Evolutionary conservation across 2,329 filamentous ascomycete genomes (phyloP), one percentile per base, ranked within the genome.

Genomic region (Colletotrichum spinosum): DNA sequence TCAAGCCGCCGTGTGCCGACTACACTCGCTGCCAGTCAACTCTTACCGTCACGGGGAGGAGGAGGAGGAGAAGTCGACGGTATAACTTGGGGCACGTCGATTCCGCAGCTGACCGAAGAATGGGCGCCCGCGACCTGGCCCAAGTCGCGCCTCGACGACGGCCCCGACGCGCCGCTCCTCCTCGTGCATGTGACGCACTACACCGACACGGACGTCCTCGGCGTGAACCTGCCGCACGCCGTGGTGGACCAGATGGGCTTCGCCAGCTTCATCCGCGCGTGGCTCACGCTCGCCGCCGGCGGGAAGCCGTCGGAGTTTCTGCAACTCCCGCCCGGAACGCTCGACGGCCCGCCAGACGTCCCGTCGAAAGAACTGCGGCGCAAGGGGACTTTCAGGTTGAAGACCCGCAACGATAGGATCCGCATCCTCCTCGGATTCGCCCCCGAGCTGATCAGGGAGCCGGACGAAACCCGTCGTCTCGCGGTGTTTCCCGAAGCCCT

Each of bases 141-240:
- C 7, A 17, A 51, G 15, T 42, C 63, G 25, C 57, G 60, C 25
- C 25, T 25, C 25, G 59, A 17, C 11, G 69, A 72, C 8, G 54
- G 48, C 8, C 63, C 69, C 17, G 62, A 69, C 38, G 67, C 60
- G 5, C 69, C 71, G 2, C 51, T 68, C n/a, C 55, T 72, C 10
- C 59, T 70, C 8, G 69, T 71, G 2, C 71, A 72, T 46, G 42
- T 72, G 12, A 69, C 67, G 7, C 51, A 48, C 35, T 72, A 68
- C 52, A 50, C 34, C 6, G 42, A 72, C 41, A 69, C 67, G 9
- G 69, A 68, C 0, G 55, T 72, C 6, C 12, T 72, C 4, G 34
- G 45, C 2, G 38, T 65, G n/a, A 72, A 65, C 55, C 25, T 71
- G 11, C 71, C 68, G 4, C 71, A 72, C 56, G 48, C 60, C n/a